Conservation (phyloP, 768 basidiomycete species). For the Cystofilobasidium ferigula region DNA sequence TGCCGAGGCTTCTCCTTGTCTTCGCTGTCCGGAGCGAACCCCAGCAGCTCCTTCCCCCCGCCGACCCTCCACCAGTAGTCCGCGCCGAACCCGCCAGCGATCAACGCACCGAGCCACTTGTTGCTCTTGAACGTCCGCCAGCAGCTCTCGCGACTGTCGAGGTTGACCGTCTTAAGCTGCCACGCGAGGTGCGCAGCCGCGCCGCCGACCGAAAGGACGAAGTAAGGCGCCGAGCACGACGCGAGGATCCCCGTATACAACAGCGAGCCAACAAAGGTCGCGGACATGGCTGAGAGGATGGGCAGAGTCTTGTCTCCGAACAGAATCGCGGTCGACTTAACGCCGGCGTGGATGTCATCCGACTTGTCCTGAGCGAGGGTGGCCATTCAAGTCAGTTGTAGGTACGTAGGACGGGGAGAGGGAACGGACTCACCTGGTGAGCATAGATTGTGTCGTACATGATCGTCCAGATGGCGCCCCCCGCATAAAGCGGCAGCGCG, state of each 20-base stretch:
- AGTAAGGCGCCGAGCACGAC: slow-evolving; percentile 65
- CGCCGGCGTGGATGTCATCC: slow-evolving; percentile 77
- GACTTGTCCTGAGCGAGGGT: slow-evolving; percentile 60
- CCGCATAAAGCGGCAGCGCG: slow-evolving; percentile 76
- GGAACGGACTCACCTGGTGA: slow-evolving; percentile 58
- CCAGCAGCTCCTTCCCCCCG: slow-evolving; percentile 16
- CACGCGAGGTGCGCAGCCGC: slow-evolving; percentile 67
- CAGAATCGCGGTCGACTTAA: slow-evolving; percentile 86
- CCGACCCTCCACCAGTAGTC: slow-evolving; percentile 47
- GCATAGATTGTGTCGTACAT: slow-evolving; percentile 98
- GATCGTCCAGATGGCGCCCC: slow-evolving; percentile 83
- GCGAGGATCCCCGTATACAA: slow-evolving; percentile 71
- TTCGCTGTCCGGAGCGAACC: neutral
- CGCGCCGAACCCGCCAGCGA: slow-evolving; percentile 66
- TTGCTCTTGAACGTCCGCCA: slow-evolving; percentile 83
- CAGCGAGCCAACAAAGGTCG: slow-evolving; percentile 60
- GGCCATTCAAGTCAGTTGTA: neutral
- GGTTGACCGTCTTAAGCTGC: slow-evolving; percentile 62
- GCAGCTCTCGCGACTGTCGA: slow-evolving; percentile 63
- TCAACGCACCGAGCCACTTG: slow-evolving; percentile 75
- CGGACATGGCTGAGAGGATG: slow-evolving; percentile 63
- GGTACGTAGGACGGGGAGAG: no score
- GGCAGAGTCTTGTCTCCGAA: slow-evolving; percentile 68
- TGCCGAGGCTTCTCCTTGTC: slow-evolving; percentile 9
- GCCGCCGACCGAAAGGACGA: slow-evolving; percentile 57